Conservation (phyloP, 495 filamentous ascomycete genomes). For the Tetracladium setigerum region DNA sequence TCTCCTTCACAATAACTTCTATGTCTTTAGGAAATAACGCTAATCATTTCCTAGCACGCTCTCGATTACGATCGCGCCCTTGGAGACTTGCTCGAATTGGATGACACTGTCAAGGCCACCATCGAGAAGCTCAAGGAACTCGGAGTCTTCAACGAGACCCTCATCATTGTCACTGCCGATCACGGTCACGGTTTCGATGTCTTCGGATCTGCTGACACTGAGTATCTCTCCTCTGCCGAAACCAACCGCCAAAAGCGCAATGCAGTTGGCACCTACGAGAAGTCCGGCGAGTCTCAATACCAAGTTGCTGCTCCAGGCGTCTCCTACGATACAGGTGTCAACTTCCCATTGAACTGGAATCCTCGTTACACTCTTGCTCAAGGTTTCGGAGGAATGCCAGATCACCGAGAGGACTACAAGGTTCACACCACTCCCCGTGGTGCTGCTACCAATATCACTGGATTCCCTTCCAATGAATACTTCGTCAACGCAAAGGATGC, state of each 20-base stretch:
- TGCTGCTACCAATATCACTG: conserved; percentile 40
- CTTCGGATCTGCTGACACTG: conserved; percentile 45
- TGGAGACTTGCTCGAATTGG: conserved; percentile 67
- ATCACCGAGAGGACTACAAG: conserved; percentile 58
- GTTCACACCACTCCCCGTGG: conserved; percentile 49
- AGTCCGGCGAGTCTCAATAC: conserved; percentile 65
- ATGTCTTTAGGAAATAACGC: no score
- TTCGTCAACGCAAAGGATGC: conserved; percentile 55
- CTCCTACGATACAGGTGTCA: conserved; percentile 51
- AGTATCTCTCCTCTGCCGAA: conserved; percentile 40
- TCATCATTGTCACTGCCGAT: conserved; percentile 66
- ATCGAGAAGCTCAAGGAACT: conserved; percentile 51
- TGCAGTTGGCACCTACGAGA: conserved; percentile 59
- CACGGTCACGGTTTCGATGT: conserved; percentile 73
- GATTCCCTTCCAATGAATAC: conserved; percentile 34
- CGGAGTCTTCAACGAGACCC: conserved; percentile 52
- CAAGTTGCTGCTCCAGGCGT: conserved; percentile 32
- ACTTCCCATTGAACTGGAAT: conserved; percentile 71
- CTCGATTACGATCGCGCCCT: conserved; percentile 71
- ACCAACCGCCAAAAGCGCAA: conserved; percentile 56
- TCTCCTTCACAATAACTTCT: no score
- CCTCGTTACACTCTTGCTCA: conserved; percentile 66
- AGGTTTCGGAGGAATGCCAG: conserved; percentile 55
- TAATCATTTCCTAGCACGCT: conserved; percentile 9
- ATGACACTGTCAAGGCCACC: conserved; percentile 63